Percentiles rank a stretch among this genome's conserved stretches.
phyloP scores from a whole-genome alignment of 2,329 filamentous ascomycete species.

The Dactylellina haptotyla region DNA sequence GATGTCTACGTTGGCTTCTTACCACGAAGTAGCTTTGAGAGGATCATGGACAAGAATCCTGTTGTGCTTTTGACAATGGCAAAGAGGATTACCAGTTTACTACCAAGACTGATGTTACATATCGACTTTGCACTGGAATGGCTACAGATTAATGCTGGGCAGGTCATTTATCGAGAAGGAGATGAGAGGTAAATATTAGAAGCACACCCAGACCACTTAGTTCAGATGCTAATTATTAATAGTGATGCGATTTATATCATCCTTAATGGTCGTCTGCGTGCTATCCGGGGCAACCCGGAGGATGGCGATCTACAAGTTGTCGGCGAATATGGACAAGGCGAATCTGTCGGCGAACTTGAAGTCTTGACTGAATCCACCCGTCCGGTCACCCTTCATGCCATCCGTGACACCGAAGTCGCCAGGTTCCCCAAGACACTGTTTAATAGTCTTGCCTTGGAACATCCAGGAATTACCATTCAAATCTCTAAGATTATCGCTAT shows the following conservation, averaged over 20 bases:
- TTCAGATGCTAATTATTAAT: constrained; percentile 18
- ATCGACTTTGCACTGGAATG: constrained; percentile 99
- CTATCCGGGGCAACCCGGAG: constrained; percentile 78
- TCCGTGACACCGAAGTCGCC: constrained; percentile 93
- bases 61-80: constrained; percentile 95
- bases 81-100: constrained; percentile 86
- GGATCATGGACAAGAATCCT: constrained; percentile 91
- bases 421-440: constrained; percentile 96
- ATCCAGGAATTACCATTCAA: constrained; percentile 98
- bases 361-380: constrained; percentile 93
- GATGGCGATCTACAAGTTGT: constrained; percentile 85
- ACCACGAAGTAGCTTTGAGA: constrained; percentile 82
- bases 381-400: constrained; percentile 92
- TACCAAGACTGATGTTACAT: constrained; percentile 89
- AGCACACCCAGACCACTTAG: no score
- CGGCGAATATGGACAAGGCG: constrained; percentile 94
- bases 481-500: constrained; percentile 98
- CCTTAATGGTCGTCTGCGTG: constrained; percentile 86
- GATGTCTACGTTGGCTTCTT: constrained; percentile 98
- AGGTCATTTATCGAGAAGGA: constrained; percentile 90
- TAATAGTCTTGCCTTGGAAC: constrained; percentile 96
- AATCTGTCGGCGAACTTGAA: constrained; percentile 96
- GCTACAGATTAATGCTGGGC: constrained; percentile 94
- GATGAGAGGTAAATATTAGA: constrained; percentile 70
- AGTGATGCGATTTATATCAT: constrained; percentile 99